Conservation (phyloP, 768 basidiomycete genomes). For the Mycena sanguinolenta region DNA sequence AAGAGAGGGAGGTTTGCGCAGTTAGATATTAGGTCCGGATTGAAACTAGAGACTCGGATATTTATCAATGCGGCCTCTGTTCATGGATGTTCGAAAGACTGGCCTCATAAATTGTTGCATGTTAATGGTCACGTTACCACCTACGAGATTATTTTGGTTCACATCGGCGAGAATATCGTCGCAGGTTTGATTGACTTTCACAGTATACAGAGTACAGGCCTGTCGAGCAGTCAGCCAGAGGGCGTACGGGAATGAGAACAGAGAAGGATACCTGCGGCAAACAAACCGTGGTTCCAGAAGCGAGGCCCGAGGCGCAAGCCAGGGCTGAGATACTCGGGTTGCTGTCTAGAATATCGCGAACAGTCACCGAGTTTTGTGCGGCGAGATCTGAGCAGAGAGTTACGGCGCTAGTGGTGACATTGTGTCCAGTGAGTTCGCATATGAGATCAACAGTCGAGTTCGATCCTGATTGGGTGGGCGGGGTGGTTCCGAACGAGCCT, state of each 20-base stretch:
- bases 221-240: too few relatives aligned
- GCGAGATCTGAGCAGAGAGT: neutral
- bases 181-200: neutral
- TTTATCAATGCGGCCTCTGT: neutral
- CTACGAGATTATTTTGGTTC: neutral
- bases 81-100: neutral
- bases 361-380: neutral
- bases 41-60: neutral
- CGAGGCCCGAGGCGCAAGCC: neutral
- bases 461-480: neutral
- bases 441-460: neutral
- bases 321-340: neutral
- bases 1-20: neutral
- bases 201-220: neutral
- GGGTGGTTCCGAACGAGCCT: neutral
- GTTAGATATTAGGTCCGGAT: neutral
- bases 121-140: neutral
- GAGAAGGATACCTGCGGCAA: too few relatives aligned
- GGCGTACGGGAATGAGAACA: too few relatives aligned
- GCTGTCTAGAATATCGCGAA: neutral
- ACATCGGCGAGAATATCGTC: neutral
- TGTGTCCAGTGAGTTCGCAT: neutral
- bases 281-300: neutral
- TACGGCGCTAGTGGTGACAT: neutral
- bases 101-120: neutral